Percentiles rank a stretch among this genome's conserved stretches.
These are phyloP conservation scores for Anisodus acutangulus DNA, from an alignment of 257 asterid species.

Conservation along the genomic window DNA sequence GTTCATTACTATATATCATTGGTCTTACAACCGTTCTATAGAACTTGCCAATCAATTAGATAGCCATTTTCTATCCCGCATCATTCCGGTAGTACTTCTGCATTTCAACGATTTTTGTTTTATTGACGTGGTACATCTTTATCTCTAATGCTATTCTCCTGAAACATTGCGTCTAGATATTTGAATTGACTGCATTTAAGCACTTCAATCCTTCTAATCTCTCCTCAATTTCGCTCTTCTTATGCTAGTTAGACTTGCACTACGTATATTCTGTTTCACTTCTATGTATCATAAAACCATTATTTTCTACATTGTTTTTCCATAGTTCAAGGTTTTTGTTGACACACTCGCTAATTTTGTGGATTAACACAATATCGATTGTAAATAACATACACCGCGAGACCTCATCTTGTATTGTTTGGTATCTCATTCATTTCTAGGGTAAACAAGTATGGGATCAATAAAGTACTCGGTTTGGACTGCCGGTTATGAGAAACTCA, in stretches of 20 bases:
- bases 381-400: neutral
- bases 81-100: neutral
- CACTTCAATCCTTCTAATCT: neutral
- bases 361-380: neutral
- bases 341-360: neutral
- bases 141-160: neutral
- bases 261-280: neutral
- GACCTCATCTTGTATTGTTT: neutral
- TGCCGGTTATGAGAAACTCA: neutral
- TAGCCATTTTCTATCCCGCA: neutral
- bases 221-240: conserved; percentile 32
- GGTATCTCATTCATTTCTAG: conserved; percentile 1
- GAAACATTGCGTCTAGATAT: neutral
- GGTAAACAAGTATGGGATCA: neutral
- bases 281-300: neutral
- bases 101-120: neutral
- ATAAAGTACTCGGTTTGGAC: neutral
- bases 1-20: neutral
- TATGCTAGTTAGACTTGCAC: neutral
- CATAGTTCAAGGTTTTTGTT: neutral
- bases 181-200: neutral
- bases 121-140: neutral
- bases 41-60: neutral
- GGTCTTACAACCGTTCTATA: neutral
- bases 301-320: neutral